Conservation (phyloP, 2,329 filamentous ascomycete species). For the Alternaria rosae region DNA sequence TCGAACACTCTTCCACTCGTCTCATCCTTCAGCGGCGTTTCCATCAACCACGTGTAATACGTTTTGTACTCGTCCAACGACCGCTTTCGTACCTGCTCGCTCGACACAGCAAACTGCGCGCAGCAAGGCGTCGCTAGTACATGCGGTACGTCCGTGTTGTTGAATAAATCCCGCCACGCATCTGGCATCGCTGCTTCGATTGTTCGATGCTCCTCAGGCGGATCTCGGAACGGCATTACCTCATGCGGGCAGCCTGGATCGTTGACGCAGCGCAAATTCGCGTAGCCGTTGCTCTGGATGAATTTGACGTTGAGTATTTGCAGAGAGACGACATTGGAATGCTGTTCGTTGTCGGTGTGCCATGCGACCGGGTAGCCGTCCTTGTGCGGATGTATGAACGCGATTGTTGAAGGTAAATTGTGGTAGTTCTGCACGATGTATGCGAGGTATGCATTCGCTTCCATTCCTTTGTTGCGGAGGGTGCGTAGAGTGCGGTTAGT, state of each 20-base stretch:
- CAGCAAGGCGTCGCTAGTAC: conserved; percentile 57
- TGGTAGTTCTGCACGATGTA: conserved; percentile 38
- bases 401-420: conserved; percentile 26
- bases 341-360: conserved; percentile 17
- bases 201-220: conserved; percentile 19
- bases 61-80: conserved; percentile 37
- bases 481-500: conserved; percentile 24
- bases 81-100: conserved; percentile 34
- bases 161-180: conserved; percentile 28
- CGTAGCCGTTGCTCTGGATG: conserved; percentile 51
- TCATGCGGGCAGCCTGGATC: conserved; percentile 52
- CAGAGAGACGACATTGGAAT: conserved; percentile 11
- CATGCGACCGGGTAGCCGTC: conserved; percentile 19
- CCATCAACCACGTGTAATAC: conserved; percentile 32
- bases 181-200: conserved; percentile 23
- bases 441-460: conserved; percentile 34
- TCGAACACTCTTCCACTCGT: conserved; percentile 34
- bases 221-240: conserved; percentile 45
- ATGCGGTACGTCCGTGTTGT: conserved; percentile 18
- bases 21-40: conserved; percentile 31
- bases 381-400: conserved; percentile 29
- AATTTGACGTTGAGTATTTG: conserved; percentile 45
- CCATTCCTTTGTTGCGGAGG: conserved; percentile 31
- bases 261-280: conserved; percentile 51
- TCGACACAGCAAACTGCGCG: conserved; percentile 48